Percentiles rank a stretch among this genome's conserved stretches.
These are phyloP conservation scores for Daldinia loculata DNA, from an alignment of 495 filamentous ascomycete genomes.

Conservation along the genomic window DNA sequence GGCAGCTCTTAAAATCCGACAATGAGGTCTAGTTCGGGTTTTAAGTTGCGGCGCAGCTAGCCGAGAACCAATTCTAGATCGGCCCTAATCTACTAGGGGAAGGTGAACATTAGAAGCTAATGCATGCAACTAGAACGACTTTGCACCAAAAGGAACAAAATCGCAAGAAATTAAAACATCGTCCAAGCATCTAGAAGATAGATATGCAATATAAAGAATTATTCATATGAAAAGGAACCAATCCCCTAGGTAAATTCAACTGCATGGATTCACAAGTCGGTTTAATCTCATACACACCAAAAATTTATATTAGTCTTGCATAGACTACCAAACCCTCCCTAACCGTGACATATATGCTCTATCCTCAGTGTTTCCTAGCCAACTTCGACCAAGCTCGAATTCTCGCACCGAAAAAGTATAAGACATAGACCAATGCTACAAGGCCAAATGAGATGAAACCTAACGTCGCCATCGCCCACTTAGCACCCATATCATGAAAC, in stretches of 20 bases:
- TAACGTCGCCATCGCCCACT: conserved; percentile 50
- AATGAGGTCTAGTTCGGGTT: not conserved
- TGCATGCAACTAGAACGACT: not conserved
- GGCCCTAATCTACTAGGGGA: not conserved
- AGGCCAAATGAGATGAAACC: conserved; percentile 51
- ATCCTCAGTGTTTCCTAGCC: conserved; percentile 30
- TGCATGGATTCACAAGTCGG: not conserved
- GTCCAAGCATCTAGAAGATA: not conserved
- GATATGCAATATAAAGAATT: not conserved
- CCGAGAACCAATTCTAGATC: not conserved
- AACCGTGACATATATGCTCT: not conserved
- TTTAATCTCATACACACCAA: not conserved
- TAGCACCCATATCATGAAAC: conserved; percentile 49
- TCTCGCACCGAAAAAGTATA: conserved; percentile 50
- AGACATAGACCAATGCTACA: conserved; percentile 48
- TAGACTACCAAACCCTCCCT: no score
- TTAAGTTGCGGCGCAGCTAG: not conserved
- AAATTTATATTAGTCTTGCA: not conserved
- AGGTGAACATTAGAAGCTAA: not conserved
- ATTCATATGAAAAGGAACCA: not conserved
- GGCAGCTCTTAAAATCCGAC: not conserved
- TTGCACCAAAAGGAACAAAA: not conserved
- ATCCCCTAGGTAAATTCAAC: not conserved
- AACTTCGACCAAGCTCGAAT: conserved; percentile 40
- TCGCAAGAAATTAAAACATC: not conserved